Percentiles rank a stretch among this genome's conserved stretches.
phyloP scores from a whole-genome alignment of 495 filamentous ascomycete genomes.

The Xylaria flabelliformis region DNA sequence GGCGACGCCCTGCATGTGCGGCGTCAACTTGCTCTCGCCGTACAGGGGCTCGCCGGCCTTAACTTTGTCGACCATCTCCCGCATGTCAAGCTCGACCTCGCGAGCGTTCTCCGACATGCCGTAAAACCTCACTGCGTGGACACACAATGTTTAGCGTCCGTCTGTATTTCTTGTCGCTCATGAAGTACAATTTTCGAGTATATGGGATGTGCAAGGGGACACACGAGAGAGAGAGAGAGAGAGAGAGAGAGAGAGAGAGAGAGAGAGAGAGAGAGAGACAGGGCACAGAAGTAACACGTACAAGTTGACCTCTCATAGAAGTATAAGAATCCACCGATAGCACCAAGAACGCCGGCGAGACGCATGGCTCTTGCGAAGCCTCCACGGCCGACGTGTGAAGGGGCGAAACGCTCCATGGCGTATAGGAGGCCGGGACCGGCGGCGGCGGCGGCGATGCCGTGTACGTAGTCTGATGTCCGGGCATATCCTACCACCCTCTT shows the following conservation, averaged over 20 bases:
- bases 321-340: slow-evolving; percentile 76
- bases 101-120: slow-evolving; percentile 89
- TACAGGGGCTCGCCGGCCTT: slow-evolving; percentile 93
- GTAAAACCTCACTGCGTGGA: slow-evolving; percentile 80
- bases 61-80: slow-evolving; percentile 94
- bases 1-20: slow-evolving; percentile 93
- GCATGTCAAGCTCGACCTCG: slow-evolving; percentile 95
- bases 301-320: slow-evolving; percentile 74
- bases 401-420: slow-evolving; percentile 79
- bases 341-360: slow-evolving; percentile 70
- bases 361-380: slow-evolving; percentile 86
- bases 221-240: too few relatives aligned
- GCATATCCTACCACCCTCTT: slow-evolving; percentile 87
- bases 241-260: too few relatives aligned
- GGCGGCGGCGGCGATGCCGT: slow-evolving; percentile 68
- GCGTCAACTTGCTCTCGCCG: slow-evolving; percentile 74
- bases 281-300: slow-evolving; percentile 43
- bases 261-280: too few relatives aligned
- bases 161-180: too few relatives aligned
- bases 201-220: too few relatives aligned
- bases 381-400: slow-evolving; percentile 78
- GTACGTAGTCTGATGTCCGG: slow-evolving; percentile 77
- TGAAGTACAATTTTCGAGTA: too few relatives aligned
- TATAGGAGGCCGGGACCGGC: slow-evolving; percentile 74
- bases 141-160: neutral